These are phyloP conservation scores for Agaricus subrufescens DNA, from an alignment of 768 basidiomycete genomes.

Conservation along the genomic window DNA sequence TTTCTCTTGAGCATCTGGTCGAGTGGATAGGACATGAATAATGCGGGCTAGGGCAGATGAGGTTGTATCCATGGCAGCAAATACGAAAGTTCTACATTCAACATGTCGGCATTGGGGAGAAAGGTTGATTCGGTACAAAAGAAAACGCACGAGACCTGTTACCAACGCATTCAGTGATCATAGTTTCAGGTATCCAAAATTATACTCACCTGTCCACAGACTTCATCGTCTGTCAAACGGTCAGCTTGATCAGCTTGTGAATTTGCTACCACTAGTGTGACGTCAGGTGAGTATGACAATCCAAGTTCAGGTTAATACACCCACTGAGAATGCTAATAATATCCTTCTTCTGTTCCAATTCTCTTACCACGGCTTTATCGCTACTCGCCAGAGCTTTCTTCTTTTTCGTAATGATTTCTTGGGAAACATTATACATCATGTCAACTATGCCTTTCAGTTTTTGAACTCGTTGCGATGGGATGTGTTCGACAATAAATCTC, in stretches of 20 bases:
- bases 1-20: constrained; percentile 30
- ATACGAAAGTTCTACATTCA: constrained; percentile 27
- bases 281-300: background rate
- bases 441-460: constrained; percentile 23
- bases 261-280: constrained; percentile 26
- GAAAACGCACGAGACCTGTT: background rate
- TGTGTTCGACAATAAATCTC: constrained; percentile 26
- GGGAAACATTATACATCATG: constrained; percentile 26
- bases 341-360: constrained; percentile 31
- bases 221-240: constrained; percentile 27
- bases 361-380: constrained; percentile 24
- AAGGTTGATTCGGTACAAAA: background rate
- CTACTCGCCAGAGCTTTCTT: constrained; percentile 27
- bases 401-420: constrained; percentile 29
- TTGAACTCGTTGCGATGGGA: constrained; percentile 26
- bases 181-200: background rate
- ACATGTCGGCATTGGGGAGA: constrained; percentile 10
- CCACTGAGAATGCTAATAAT: constrained; percentile 39
- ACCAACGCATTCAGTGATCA: background rate
- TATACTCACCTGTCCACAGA: constrained; percentile 26
- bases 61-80: constrained; percentile 40
- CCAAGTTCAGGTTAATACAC: constrained; percentile 3
- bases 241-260: constrained; percentile 25
- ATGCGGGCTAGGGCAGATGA: constrained; percentile 25
- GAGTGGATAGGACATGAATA: constrained; percentile 23